Evolutionary conservation across 345 rosid genomes (phyloP).

Genomic region (Eucalyptus microcorys): DNA sequence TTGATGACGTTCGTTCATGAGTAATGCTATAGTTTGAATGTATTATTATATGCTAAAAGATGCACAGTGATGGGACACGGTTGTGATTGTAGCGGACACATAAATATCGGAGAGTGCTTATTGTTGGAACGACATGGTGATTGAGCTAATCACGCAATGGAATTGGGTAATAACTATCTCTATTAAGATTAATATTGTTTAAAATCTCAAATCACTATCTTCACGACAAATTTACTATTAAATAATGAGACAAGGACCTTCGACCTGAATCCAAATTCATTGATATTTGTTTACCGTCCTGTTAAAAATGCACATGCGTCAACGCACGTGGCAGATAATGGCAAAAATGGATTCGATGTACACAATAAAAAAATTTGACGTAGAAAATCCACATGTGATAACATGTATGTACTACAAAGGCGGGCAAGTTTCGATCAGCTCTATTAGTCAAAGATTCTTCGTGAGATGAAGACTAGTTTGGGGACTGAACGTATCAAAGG

Average conservation of each 20-base stretch:
- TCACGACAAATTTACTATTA: fast-evolving
- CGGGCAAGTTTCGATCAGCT: fast-evolving
- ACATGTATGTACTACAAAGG: background rate
- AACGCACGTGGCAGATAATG: fast-evolving
- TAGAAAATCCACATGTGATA: background rate
- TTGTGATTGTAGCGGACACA: background rate
- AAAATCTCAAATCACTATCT: background rate
- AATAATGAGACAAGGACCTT: background rate
- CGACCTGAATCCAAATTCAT: background rate
- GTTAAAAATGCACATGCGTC: background rate
- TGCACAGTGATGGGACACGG: background rate
- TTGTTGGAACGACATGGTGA: background rate
- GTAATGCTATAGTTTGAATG: background rate
- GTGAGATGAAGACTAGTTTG: background rate
- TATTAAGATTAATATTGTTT: fast-evolving
- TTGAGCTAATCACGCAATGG: fast-evolving
- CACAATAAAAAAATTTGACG: background rate
- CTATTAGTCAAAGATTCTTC: background rate
- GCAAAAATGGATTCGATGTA: fast-evolving
- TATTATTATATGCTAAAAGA: background rate
- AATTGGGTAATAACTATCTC: background rate
- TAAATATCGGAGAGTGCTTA: background rate
- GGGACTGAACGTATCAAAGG: fast-evolving
- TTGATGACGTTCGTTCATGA: background rate
- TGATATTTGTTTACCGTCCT: background rate